Percentiles rank a stretch among this genome's conserved stretches.
These are phyloP conservation scores for Aureobasidium mangrovei DNA, from an alignment of 2,329 filamentous ascomycete species.

Conservation along the genomic window DNA sequence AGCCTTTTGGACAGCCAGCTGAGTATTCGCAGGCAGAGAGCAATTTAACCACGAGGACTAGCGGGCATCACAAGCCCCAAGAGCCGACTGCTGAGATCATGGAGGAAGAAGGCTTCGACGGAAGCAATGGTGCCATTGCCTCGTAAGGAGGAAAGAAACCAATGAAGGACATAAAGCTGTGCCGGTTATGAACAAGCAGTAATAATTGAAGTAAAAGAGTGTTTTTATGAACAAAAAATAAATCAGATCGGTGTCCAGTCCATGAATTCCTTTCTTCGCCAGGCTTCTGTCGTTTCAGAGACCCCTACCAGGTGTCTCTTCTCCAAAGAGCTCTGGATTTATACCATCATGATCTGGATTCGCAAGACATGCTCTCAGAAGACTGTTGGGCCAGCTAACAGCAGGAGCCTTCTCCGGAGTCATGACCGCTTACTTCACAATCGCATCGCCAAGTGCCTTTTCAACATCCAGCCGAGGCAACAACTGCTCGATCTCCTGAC, in stretches of 20 bases:
- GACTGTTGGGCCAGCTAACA: constrained; percentile 21
- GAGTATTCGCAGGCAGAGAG: background rate
- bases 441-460: constrained; percentile 36
- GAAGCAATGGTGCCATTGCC: background rate
- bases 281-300: background rate
- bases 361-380: constrained; percentile 17
- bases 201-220: background rate
- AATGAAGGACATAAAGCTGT: no score
- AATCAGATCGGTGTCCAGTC: background rate
- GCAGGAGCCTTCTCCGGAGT: constrained; percentile 33
- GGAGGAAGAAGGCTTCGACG: constrained; percentile 7
- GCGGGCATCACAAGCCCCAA: background rate
- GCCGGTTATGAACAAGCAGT: no score
- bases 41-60: background rate
- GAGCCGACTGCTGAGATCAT: background rate
- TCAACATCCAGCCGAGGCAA: constrained; percentile 33
- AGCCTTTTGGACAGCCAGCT: constrained; percentile 10
- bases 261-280: background rate
- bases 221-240: background rate
- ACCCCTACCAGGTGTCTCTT: background rate
- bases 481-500: constrained; percentile 21
- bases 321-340: constrained; percentile 21
- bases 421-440: constrained; percentile 32
- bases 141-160: background rate
- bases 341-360: constrained; percentile 21